A percentile compares a stretch with the other conserved stretches of the same genome.
These are phyloP conservation scores for Plasmopara muralis DNA, from an alignment of 352 stramenopile genomes.

Conservation along the genomic window DNA sequence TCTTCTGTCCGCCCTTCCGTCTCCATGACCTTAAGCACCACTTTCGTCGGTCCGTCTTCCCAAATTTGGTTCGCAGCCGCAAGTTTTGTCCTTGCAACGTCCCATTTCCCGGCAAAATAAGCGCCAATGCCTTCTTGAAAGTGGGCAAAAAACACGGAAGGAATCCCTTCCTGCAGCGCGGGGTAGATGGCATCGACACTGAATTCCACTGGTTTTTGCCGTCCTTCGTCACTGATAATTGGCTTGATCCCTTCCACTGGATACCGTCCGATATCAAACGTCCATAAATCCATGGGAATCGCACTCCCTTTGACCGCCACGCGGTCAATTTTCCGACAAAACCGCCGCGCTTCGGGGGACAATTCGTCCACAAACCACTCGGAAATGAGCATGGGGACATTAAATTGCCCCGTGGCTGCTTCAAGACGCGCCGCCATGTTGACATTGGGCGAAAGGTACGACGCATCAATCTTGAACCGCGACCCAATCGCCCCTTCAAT, in stretches of 20 bases:
- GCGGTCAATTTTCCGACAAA: slow-evolving; percentile 92
- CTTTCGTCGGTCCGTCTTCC: slow-evolving; percentile 83
- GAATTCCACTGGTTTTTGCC: slow-evolving; percentile 84
- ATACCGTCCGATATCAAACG: slow-evolving; percentile 89
- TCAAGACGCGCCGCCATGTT: slow-evolving; percentile 97
- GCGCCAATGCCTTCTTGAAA: slow-evolving; percentile 90
- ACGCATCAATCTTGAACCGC: slow-evolving; percentile 98
- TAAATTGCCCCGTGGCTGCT: slow-evolving; percentile 93
- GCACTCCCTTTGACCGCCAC: slow-evolving; percentile 96
- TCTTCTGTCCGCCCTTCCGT: slow-evolving; percentile 67
- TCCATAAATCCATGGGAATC: slow-evolving; percentile 92
- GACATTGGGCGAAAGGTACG: slow-evolving; percentile 96
- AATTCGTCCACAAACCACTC: slow-evolving; percentile 94
- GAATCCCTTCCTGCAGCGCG: slow-evolving; percentile 72
- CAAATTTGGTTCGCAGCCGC: slow-evolving; percentile 87
- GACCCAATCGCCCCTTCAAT: slow-evolving; percentile 98
- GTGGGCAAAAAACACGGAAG: slow-evolving; percentile 81
- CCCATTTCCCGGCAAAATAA: slow-evolving; percentile 93
- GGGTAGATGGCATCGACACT: slow-evolving; percentile 60
- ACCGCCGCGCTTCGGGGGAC: slow-evolving; percentile 71
- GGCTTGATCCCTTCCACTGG: slow-evolving; percentile 44
- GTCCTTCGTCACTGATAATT: slow-evolving; percentile 44
- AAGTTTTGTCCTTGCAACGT: slow-evolving; percentile 72
- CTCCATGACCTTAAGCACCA: slow-evolving; percentile 89
- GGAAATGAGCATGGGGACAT: slow-evolving; percentile 91